phyloP scores from a whole-genome alignment of 139 green algal genomes.

The Asterochloris erici region DNA sequence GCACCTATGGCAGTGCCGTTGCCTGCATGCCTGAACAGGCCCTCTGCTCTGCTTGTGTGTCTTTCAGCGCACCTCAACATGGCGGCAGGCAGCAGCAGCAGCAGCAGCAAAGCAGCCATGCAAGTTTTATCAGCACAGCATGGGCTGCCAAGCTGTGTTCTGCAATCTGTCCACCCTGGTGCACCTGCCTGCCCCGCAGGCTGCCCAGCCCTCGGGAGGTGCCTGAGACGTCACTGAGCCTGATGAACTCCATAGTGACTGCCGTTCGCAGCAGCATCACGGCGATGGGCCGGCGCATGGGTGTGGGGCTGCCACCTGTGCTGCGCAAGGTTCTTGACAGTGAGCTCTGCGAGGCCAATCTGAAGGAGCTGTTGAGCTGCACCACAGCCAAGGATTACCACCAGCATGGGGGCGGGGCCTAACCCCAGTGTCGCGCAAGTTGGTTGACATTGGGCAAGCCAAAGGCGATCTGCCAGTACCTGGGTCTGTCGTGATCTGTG shows the following conservation, averaged over 20 bases:
- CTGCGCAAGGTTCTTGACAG: slow-evolving; percentile 27
- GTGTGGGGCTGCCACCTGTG: slow-evolving; percentile 16
- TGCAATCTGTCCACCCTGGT: neutral
- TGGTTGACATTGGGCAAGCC: too few species aligned
- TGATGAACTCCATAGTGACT: slow-evolving; percentile 28
- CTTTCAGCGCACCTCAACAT: neutral
- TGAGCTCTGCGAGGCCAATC: neutral
- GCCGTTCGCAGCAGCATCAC: slow-evolving; percentile 20
- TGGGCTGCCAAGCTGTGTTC: neutral
- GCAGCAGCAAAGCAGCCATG: neutral
- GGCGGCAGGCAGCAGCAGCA: neutral
- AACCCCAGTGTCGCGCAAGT: neutral
- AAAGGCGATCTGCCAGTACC: too few species aligned
- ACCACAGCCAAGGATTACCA: neutral
- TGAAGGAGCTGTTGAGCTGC: neutral
- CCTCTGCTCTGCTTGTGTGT: slow-evolving; percentile 6
- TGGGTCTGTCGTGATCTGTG: too few species aligned
- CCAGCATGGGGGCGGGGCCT: neutral
- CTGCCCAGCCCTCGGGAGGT: neutral
- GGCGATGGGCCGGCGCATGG: slow-evolving; percentile 20
- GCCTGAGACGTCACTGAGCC: slow-evolving; percentile 10
- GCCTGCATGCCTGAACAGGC: too few species aligned
- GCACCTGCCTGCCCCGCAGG: neutral
- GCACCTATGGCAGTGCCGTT: too few species aligned
- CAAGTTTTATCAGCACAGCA: neutral